Conservation (phyloP, 495 filamentous ascomycete genomes). For the Hypomontagnella submonticulosa region DNA sequence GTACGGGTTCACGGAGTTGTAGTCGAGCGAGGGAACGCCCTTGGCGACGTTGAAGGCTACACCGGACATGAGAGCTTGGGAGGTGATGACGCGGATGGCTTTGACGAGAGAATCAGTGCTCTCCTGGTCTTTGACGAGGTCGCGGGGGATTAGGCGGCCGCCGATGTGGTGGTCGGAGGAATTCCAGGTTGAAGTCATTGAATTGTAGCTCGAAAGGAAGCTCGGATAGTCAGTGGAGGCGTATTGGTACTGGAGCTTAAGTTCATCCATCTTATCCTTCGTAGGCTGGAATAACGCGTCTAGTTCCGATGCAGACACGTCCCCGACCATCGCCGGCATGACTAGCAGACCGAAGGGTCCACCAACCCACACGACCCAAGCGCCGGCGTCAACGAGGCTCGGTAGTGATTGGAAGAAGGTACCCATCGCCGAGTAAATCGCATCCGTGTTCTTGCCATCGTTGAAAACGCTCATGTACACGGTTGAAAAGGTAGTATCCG, state of each 20-base stretch:
- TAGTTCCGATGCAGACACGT: conserved; percentile 8
- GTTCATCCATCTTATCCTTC: conserved; percentile 18
- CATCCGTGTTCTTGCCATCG: conserved; percentile 12
- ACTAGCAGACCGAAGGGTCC: conserved; percentile 24
- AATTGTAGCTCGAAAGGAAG: conserved; percentile 19
- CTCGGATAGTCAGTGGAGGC: conserved; percentile 12
- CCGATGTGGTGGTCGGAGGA: conserved; percentile 30
- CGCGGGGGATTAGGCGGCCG: conserved; percentile 27
- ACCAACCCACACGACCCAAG: conserved; percentile 22
- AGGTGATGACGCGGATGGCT: conserved; percentile 20
- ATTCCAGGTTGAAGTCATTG: conserved; percentile 22
- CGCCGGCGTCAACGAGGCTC: conserved; percentile 16
- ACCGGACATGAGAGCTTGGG: conserved; percentile 17
- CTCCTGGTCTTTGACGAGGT: conserved; percentile 17
- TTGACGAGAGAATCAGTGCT: conserved; percentile 22
- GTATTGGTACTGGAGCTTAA: conserved; percentile 23
- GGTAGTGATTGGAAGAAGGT: conserved; percentile 20
- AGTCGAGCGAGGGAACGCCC: conserved; percentile 1
- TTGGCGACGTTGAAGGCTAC: conserved; percentile 21
- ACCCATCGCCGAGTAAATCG: conserved; percentile 16
- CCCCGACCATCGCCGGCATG: conserved; percentile 21
- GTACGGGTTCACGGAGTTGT: conserved; percentile 29
- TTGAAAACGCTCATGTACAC: conserved; percentile 6
- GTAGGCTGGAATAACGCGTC: conserved; percentile 14
- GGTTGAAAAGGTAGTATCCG: conserved; percentile 21